Evolutionary conservation across 208 protist species (phyloP), one percentile per base, ranked within the genome.

Genomic region (Wallacemonas sp.): DNA sequence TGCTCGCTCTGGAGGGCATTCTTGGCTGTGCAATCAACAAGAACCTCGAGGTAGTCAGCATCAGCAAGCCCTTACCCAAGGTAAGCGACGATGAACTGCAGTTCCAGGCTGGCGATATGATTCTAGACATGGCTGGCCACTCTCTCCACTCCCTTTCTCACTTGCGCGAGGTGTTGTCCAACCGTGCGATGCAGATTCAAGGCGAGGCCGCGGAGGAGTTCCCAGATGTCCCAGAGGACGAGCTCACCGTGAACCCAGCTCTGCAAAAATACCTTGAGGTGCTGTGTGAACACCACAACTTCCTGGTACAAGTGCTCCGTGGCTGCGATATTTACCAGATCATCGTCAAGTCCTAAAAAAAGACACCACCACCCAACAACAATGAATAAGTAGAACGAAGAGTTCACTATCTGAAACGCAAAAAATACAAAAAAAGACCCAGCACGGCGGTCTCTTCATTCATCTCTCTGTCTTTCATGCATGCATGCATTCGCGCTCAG

Each of bases 231-330:
- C 72, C 80, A 14, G 72, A 80, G 33, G 67, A 86, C 2, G 66
- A 88, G 42, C 77, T 82, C 30, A 88, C 83, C 5, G 65, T 68
- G 26, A 91, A 87, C 68, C 85, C 85, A 2, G 88, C 83, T 2
- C 78, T 94, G 73, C 88, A 94, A 75, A 89, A 88, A 62, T 94
- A 92, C 72, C 61, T 94, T 30, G 85, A 91, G 41, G 75, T 92
- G 55, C 76, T 94, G 26, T 94, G 88, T 55, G 88, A 94, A 79
- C 88, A 94, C 61, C 85, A 94, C 68, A 94, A 94, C 76, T 94
- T 92, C 58, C 64, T 94, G 1, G 85, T 94, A 19, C 88, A 92
- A 72, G 88, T 94, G 38, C 79, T 94, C 33, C 88, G 88, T 27
- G 82, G 82, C 34, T 94, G 88, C 61, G 88, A 94, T 38, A 94